Percentiles rank a stretch among this genome's conserved stretches.
Conservation (phyloP, 1,139 yeast species). For the Diutina ranongensis region DNA sequence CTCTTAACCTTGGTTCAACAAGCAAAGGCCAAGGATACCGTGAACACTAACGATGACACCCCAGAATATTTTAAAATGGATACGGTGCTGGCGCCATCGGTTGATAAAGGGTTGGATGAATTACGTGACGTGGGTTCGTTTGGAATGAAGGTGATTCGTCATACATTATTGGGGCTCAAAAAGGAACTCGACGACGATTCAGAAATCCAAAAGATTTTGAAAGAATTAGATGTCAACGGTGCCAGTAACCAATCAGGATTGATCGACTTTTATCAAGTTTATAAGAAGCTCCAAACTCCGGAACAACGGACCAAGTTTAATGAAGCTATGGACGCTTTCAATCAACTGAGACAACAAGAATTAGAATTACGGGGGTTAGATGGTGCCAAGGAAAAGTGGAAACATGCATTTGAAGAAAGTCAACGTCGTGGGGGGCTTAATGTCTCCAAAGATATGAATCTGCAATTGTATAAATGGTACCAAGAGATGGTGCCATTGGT, state of each 20-base stretch:
- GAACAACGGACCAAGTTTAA: conserved; percentile 51
- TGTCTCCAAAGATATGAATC: conserved; percentile 52
- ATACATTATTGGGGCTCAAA: conserved; percentile 59
- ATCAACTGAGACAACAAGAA: conserved; percentile 62
- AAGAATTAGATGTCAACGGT: conserved; percentile 14
- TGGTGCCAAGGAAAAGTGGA: conserved; percentile 86
- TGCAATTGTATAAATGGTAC: conserved; percentile 71
- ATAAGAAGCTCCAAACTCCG: conserved; percentile 35
- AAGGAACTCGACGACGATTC: conserved; percentile 13
- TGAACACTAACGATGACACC: neutral
- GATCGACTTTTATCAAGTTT: conserved; percentile 57
- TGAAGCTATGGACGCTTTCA: conserved; percentile 52
- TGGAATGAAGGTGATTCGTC: conserved; percentile 73
- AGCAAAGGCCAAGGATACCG: conserved; percentile 11
- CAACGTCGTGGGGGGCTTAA: conserved; percentile 51
- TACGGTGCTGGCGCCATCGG: conserved; percentile 17
- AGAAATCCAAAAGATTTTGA: conserved; percentile 26
- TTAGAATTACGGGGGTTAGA: conserved; percentile 73
- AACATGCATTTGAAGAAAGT: conserved; percentile 64
- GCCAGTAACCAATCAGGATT: conserved; percentile 10
- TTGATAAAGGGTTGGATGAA: conserved; percentile 43
- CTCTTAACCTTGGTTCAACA: conserved; percentile 21
- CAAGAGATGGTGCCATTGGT: conserved; percentile 59
- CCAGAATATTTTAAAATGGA: conserved; percentile 22
- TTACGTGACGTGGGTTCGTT: conserved; percentile 65